Percentiles rank a stretch among this genome's conserved stretches.
These are phyloP conservation scores for Rhizopogon rudus DNA, from an alignment of 768 basidiomycete genomes.

Conservation along the genomic window DNA sequence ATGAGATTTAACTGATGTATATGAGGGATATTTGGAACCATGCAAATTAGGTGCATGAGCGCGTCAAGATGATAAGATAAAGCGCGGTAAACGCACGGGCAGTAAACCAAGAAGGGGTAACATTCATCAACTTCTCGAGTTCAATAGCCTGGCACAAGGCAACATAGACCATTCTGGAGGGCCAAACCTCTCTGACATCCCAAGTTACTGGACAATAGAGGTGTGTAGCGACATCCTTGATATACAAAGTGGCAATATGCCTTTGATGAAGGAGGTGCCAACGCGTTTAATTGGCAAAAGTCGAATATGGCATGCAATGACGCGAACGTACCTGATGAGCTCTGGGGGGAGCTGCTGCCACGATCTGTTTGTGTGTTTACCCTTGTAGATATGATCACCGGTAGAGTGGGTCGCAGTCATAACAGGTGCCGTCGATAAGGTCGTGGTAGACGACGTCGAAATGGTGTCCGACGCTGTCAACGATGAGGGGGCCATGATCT, in stretches of 20 bases:
- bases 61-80: neutral
- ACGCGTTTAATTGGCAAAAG: neutral
- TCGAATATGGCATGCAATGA: constrained; percentile 19
- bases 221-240: constrained; percentile 40
- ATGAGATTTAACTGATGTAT: constrained; percentile 57
- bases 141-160: constrained; percentile 58
- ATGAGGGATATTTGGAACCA: neutral
- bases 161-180: constrained; percentile 55
- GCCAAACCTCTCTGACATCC: constrained; percentile 52
- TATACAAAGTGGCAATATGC: constrained; percentile 42
- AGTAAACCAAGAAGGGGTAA: constrained; percentile 55
- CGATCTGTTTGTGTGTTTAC: constrained; percentile 50
- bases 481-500: constrained; percentile 22
- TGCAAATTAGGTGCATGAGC: constrained; percentile 10
- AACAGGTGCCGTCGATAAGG: constrained; percentile 16
- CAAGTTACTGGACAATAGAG: constrained; percentile 45
- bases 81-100: constrained; percentile 45
- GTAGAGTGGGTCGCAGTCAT: constrained; percentile 16
- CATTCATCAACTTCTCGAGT: constrained; percentile 56
- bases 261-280: constrained; percentile 10
- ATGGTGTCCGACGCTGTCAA: constrained; percentile 12
- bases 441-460: constrained; percentile 7
- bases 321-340: constrained; percentile 48
- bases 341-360: constrained; percentile 62
- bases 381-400: constrained; percentile 43